Evolutionary conservation across 768 basidiomycete genomes (phyloP), one percentile per base, ranked within the genome.

Genomic region (Collybia mongolica): DNA sequence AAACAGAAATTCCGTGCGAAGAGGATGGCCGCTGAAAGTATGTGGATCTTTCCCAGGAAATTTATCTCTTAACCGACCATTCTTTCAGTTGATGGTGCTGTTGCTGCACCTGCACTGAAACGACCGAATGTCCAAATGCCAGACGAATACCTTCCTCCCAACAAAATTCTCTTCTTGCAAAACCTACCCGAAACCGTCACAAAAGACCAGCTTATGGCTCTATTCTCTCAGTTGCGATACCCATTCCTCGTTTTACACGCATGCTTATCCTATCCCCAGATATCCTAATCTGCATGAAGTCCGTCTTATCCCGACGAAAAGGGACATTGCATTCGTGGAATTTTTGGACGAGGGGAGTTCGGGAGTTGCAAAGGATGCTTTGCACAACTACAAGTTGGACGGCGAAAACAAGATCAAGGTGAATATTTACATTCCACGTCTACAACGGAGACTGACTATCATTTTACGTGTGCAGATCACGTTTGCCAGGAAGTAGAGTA

Each of bases 391-490:
- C 82, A 94, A 93, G 70, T 76, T 98, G 65, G 93, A 97, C 58
- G 94, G 93, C 46, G 95, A 97, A 71, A 93, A 92, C 73, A 98
- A 98, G 74, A 97, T 98, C 80, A 98, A 98, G 84, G 95, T 88
- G 46, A 57, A 70, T 18, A 54, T 24, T 44, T 18, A 23, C 15
- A 24, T 22, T 24, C 22, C 19, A 36, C 11, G 32, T 9, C 44
- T 40, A 14, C 22, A 23, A 43, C 24, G 6, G 23, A 37, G 38
- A 56, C 9, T 35, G 7, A 17, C 54, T 49, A 35, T 15, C 49
- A 26, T 50, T 41, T 47, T 17, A 9, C 37, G 51, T 45, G 56
- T 58, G 24, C 56, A 86, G 84, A 85, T 88, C 57, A 88, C 86
- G 24, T 88, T 86, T 59, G 86, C 86, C 48, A 83, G 86, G 70